Evolutionary conservation across 306 rosid genomes (phyloP).

Genomic region (Cicer chorassanicum): DNA sequence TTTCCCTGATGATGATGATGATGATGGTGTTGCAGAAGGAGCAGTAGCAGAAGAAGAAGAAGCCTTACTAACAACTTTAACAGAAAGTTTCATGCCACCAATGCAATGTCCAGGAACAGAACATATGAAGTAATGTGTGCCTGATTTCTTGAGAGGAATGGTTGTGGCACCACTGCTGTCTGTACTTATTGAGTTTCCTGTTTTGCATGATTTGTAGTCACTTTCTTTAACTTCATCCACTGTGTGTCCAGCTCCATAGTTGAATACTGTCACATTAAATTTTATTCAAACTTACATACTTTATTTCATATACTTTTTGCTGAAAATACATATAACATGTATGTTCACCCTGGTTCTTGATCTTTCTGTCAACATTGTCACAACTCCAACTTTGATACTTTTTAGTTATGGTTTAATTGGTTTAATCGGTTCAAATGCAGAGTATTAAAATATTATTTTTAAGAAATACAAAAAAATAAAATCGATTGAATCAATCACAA

Average conservation of each 20-base stretch:
- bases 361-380: too few relatives aligned
- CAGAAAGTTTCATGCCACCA: conserved; percentile 89
- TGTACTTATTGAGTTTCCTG: conserved; percentile 64
- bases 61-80: conserved; percentile 31
- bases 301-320: too few relatives aligned
- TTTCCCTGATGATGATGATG: conserved; percentile 36
- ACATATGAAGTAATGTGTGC: conserved; percentile 83
- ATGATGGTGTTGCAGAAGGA: neutral
- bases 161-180: conserved; percentile 80
- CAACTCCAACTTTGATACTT: too few relatives aligned
- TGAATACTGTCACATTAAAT: conserved; percentile 59
- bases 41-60: conserved; percentile 39
- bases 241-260: conserved; percentile 77
- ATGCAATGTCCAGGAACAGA: conserved; percentile 64
- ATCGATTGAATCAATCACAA: too few relatives aligned
- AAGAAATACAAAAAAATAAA: too few relatives aligned
- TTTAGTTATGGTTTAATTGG: too few relatives aligned
- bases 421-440: too few relatives aligned
- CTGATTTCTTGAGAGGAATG: conserved; percentile 67
- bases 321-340: too few relatives aligned
- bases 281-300: too few relatives aligned
- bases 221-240: conserved; percentile 80
- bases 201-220: conserved; percentile 71
- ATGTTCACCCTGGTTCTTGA: too few relatives aligned
- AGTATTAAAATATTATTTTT: too few relatives aligned